Conservation (phyloP, 2,329 filamentous ascomycete species). For the Akanthomyces lecanii region DNA sequence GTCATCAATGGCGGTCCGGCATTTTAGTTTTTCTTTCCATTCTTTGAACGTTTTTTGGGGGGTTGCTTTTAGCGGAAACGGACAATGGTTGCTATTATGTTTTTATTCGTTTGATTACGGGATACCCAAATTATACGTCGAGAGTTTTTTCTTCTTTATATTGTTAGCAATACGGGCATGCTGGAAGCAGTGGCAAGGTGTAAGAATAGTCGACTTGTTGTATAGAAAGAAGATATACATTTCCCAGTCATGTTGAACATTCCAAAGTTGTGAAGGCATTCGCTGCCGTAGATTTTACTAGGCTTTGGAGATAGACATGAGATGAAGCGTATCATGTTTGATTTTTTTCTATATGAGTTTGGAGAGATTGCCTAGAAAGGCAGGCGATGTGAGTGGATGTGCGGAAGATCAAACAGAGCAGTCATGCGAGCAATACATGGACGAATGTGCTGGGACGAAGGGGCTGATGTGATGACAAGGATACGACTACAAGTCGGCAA, state of each 20-base stretch:
- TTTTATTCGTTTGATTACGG: slow-evolving; percentile 15
- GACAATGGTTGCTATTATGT: slow-evolving; percentile 3
- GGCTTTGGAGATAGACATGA: neutral
- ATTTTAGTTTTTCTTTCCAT: neutral
- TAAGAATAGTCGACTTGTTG: slow-evolving; percentile 9
- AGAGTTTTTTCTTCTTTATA: neutral
- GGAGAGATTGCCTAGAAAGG: neutral
- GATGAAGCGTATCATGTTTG: neutral
- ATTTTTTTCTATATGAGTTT: neutral
- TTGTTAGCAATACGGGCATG: neutral
- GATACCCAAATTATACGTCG: slow-evolving; percentile 14
- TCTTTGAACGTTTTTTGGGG: neutral
- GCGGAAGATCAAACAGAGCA: neutral
- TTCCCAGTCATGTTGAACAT: neutral
- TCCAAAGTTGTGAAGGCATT: neutral
- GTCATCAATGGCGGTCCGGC: neutral
- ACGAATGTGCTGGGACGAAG: neutral
- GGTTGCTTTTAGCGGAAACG: slow-evolving; percentile 12
- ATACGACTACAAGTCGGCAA: neutral
- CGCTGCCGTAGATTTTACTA: neutral
- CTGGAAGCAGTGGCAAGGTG: neutral
- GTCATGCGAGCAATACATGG: neutral
- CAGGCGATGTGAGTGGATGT: neutral
- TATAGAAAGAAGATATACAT: neutral
- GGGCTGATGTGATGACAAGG: too few species aligned